These are phyloP conservation scores for Colletotrichum liaoningense DNA, from an alignment of 2,329 filamentous ascomycete species.

Conservation along the genomic window DNA sequence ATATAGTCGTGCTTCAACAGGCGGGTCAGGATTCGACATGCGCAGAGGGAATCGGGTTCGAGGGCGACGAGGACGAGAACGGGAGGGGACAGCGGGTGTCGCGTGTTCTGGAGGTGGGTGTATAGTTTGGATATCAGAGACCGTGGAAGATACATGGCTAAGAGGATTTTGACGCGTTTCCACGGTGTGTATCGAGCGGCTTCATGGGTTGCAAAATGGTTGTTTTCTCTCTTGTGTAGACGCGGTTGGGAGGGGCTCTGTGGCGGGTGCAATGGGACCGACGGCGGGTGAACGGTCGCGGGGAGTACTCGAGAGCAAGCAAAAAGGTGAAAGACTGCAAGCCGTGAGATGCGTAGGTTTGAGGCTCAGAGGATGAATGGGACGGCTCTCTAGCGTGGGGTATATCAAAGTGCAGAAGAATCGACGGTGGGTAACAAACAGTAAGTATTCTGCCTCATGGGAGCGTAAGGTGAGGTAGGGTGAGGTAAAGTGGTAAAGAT, in stretches of 20 bases:
- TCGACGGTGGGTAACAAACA: neutral
- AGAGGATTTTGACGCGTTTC: slow-evolving; percentile 45
- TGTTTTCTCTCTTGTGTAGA: neutral
- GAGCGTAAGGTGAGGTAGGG: neutral
- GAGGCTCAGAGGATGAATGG: neutral
- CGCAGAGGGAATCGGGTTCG: slow-evolving; percentile 95
- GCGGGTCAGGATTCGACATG: slow-evolving; percentile 90
- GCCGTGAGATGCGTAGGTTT: neutral
- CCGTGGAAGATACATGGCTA: slow-evolving; percentile 91
- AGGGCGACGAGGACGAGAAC: slow-evolving; percentile 93
- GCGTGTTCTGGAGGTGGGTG: slow-evolving; percentile 84
- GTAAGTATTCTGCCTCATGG: neutral
- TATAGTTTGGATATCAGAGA: slow-evolving; percentile 91
- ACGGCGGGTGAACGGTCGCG: neutral
- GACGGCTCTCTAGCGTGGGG: neutral
- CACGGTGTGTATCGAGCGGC: slow-evolving; percentile 40
- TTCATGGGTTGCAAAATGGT: slow-evolving; percentile 43
- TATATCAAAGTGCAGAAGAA: neutral
- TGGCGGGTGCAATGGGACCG: neutral
- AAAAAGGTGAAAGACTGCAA: neutral
- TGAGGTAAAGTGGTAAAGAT: neutral
- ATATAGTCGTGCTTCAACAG: slow-evolving; percentile 98
- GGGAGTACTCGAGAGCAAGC: neutral
- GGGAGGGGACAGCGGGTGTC: slow-evolving; percentile 90
- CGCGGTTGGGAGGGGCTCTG: neutral